phyloP scores from a whole-genome alignment of 1,139 yeast genomes.

The Pichia cactophila region DNA sequence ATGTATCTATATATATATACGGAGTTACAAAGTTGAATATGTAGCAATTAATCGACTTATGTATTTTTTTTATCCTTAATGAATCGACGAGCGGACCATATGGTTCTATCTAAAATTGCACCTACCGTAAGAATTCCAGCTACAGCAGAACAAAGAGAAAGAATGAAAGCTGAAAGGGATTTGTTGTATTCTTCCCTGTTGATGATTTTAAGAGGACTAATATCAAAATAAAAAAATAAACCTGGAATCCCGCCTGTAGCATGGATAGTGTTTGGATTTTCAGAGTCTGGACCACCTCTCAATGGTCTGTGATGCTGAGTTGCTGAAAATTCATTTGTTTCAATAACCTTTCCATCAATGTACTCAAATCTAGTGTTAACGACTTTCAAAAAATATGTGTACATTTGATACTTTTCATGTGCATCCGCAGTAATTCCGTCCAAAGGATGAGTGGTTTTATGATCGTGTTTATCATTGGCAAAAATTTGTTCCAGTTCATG shows the following conservation, averaged over 20 bases:
- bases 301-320: constrained; percentile 84
- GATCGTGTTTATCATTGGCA: constrained; percentile 21
- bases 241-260: constrained; percentile 89
- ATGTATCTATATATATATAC: no score
- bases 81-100: constrained; percentile 83
- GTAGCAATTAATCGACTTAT: background rate
- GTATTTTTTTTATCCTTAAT: constrained; percentile 61
- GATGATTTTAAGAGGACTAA: constrained; percentile 86
- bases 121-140: constrained; percentile 95
- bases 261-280: constrained; percentile 83
- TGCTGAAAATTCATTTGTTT: constrained; percentile 89
- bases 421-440: constrained; percentile 43
- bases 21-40: no score
- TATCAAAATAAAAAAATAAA: constrained; percentile 78
- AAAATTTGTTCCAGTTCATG: constrained; percentile 22
- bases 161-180: constrained; percentile 77
- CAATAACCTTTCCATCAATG: constrained; percentile 45
- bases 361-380: constrained; percentile 84
- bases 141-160: constrained; percentile 79
- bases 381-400: constrained; percentile 76
- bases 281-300: constrained; percentile 80
- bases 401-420: constrained; percentile 54
- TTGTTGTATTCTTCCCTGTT: constrained; percentile 72
- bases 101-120: constrained; percentile 76
- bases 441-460: constrained; percentile 60